A percentile compares a stretch with the other conserved stretches of the same genome.
These are phyloP conservation scores for Tricholomella constricta DNA, from an alignment of 768 basidiomycete genomes.

Conservation along the genomic window DNA sequence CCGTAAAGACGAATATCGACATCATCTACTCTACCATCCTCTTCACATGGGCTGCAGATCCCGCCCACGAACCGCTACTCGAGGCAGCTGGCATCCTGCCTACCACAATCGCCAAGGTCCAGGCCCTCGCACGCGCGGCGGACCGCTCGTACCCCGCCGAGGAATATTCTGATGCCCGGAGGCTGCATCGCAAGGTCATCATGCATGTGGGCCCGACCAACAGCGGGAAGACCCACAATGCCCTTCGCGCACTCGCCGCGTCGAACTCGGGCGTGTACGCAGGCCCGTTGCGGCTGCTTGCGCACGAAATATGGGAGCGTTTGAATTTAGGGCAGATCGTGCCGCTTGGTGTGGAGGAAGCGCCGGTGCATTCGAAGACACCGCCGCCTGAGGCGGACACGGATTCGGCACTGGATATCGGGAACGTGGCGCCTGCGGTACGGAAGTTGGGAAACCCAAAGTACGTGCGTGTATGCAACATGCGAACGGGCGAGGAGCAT, in stretches of 20 bases:
- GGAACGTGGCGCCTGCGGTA: slow-evolving; percentile 22
- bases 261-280: slow-evolving; percentile 80
- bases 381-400: slow-evolving; percentile 31
- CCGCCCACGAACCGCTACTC: slow-evolving; percentile 21
- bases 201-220: slow-evolving; percentile 99
- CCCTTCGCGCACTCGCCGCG: slow-evolving; percentile 83
- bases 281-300: slow-evolving; percentile 89
- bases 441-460: slow-evolving; percentile 43
- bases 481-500: slow-evolving; percentile 91
- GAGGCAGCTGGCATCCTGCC: slow-evolving; percentile 29
- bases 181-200: slow-evolving; percentile 72
- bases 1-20: slow-evolving; percentile 37
- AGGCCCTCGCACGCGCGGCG: slow-evolving; percentile 35
- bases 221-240: slow-evolving; percentile 95
- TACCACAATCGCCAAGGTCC: slow-evolving; percentile 40
- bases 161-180: slow-evolving; percentile 52
- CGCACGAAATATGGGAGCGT: slow-evolving; percentile 92
- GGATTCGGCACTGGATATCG: slow-evolving; percentile 34
- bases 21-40: slow-evolving; percentile 54
- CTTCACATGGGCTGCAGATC: slow-evolving; percentile 55
- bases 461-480: slow-evolving; percentile 72
- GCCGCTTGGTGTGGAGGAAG: slow-evolving; percentile 60
- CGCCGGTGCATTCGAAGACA: slow-evolving; percentile 36
- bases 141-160: slow-evolving; percentile 52
- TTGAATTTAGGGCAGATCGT: slow-evolving; percentile 89